Percentiles rank a stretch among this genome's conserved stretches.
phyloP scores from a whole-genome alignment of 148 eudicot species.

The Camellia sinensis region DNA sequence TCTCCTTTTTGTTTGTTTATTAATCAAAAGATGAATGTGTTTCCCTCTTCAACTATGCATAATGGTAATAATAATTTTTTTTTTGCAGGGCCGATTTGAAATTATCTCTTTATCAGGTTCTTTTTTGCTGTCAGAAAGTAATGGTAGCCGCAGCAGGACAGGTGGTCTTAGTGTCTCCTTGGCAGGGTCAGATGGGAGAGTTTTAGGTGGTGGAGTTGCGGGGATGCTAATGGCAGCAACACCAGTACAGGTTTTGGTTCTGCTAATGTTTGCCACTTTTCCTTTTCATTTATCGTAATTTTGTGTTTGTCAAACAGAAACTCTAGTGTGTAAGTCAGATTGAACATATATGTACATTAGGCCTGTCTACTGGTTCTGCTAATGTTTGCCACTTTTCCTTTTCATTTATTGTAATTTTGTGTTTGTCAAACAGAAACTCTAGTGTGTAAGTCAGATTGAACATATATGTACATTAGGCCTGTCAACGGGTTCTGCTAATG shows the following conservation, averaged over 20 bases:
- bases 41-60: background rate
- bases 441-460: background rate
- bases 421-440: background rate
- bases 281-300: background rate
- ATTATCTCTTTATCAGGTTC: conserved; percentile 92
- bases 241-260: conserved; percentile 65
- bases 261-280: background rate
- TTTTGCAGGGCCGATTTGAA: conserved; percentile 82
- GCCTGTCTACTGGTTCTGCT: background rate
- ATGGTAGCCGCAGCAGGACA: conserved; percentile 49
- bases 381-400: background rate
- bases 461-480: background rate
- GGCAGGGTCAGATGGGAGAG: conserved; percentile 85
- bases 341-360: background rate
- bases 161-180: conserved; percentile 78
- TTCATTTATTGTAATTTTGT: background rate
- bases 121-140: conserved; percentile 54
- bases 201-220: conserved; percentile 82
- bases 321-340: background rate
- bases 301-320: background rate
- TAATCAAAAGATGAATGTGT: background rate
- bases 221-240: conserved; percentile 74
- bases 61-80: background rate
- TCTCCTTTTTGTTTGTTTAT: background rate
- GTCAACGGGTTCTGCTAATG: background rate